Percentiles rank a stretch among this genome's conserved stretches.
Evolutionary conservation across 1,284 basidiomycete species (phyloP).

Genomic region (Gomphus bonarii): DNA sequence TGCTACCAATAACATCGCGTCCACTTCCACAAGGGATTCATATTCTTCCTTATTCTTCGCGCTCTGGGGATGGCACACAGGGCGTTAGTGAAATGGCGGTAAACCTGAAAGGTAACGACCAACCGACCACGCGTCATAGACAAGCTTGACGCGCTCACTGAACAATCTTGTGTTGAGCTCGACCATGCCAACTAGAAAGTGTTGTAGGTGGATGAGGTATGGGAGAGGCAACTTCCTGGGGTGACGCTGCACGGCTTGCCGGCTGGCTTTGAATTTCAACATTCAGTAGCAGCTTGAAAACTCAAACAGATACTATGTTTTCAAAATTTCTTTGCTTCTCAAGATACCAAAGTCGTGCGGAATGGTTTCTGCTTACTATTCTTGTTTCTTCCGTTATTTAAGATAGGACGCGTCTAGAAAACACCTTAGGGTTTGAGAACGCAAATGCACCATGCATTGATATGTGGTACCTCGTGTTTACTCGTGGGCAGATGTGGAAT

Average conservation of each 20-base stretch:
- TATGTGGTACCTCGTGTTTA: too few relatives aligned
- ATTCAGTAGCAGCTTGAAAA: neutral
- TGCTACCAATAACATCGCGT: constrained; percentile 67
- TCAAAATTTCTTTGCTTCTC: too few relatives aligned
- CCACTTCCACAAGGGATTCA: constrained; percentile 51
- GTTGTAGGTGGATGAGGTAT: neutral
- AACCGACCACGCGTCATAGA: constrained; percentile 72
- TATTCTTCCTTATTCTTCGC: constrained; percentile 62
- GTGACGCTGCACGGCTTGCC: constrained; percentile 1
- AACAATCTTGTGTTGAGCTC: constrained; percentile 45
- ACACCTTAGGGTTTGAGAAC: too few relatives aligned
- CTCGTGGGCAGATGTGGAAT: too few relatives aligned
- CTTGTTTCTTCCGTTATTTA: too few relatives aligned
- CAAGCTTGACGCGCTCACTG: constrained; percentile 51
- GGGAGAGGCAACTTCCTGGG: neutral
- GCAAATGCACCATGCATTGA: too few relatives aligned
- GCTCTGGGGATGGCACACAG: constrained; percentile 27
- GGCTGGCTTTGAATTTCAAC: constrained; percentile 1
- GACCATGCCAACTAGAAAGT: constrained; percentile 26
- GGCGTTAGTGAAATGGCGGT: constrained; percentile 4
- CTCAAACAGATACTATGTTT: neutral
- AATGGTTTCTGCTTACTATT: too few relatives aligned
- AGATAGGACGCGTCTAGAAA: too few relatives aligned
- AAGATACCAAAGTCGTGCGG: too few relatives aligned
- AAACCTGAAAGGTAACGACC: constrained; percentile 21